Percentiles rank a stretch among this genome's conserved stretches.
These are phyloP conservation scores for Nicotiana attenuata DNA, from an alignment of 257 asterid species.

Conservation along the genomic window DNA sequence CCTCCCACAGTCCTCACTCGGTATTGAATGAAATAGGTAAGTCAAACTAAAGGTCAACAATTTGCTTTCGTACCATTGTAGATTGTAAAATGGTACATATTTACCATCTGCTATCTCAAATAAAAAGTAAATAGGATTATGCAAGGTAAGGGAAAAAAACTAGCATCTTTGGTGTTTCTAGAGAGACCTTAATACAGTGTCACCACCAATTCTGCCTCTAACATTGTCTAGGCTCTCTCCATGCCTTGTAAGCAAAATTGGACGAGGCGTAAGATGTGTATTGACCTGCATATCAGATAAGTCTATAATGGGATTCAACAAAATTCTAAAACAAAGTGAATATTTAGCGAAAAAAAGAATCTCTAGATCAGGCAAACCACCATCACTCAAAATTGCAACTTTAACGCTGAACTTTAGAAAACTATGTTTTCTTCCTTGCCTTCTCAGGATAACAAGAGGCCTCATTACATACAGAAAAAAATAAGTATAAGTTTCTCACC, in stretches of 20 bases:
- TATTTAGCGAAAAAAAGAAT: not conserved
- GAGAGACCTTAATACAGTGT: constrained; percentile 71
- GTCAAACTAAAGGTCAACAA: too few species aligned
- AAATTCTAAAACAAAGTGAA: not conserved
- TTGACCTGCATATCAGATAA: constrained; percentile 57
- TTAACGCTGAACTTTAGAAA: not conserved
- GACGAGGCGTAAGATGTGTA: constrained; percentile 98
- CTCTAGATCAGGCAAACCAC: not conserved
- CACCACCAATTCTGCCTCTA: constrained; percentile 98
- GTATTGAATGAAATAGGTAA: too few species aligned
- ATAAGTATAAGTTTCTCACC: too few species aligned
- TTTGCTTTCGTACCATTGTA: too few species aligned
- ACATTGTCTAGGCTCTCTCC: constrained; percentile 96
- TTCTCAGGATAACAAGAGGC: not conserved
- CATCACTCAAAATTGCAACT: not conserved
- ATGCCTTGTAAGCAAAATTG: constrained; percentile 95
- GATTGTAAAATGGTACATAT: too few species aligned
- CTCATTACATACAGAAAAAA: not conserved
- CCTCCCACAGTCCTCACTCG: too few species aligned
- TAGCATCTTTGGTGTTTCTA: not conserved
- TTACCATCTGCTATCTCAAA: too few species aligned
- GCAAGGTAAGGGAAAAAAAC: too few species aligned
- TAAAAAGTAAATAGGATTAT: too few species aligned
- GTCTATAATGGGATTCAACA: not conserved
- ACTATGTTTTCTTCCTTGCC: not conserved